These are phyloP conservation scores for Aspergillus amoenus DNA, from an alignment of 2,329 filamentous ascomycete species.

Conservation along the genomic window DNA sequence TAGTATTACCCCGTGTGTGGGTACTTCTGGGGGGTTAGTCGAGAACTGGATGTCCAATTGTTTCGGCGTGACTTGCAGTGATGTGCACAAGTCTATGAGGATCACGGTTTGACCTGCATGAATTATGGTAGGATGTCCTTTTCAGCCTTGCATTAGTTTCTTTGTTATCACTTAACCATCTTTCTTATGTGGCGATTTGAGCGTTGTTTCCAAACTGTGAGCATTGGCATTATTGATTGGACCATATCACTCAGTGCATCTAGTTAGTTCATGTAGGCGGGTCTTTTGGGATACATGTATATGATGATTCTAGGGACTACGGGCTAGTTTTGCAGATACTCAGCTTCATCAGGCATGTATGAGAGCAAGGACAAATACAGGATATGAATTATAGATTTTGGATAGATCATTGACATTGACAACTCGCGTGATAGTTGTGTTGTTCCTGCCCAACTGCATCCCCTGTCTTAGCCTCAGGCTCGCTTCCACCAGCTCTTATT, in stretches of 20 bases:
- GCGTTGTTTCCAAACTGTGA: slow-evolving; percentile 4
- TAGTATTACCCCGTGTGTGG: background rate
- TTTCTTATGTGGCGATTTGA: slow-evolving; percentile 3
- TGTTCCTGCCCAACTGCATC: background rate
- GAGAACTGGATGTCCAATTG: slow-evolving; percentile 4
- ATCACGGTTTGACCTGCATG: slow-evolving; percentile 13
- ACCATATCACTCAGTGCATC: slow-evolving; percentile 15
- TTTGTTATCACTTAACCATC: slow-evolving; percentile 8
- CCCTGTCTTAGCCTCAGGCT: background rate
- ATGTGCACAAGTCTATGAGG: slow-evolving; percentile 15
- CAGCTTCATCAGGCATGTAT: slow-evolving; percentile 4
- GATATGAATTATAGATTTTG: background rate
- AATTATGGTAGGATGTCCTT: slow-evolving; percentile 12
- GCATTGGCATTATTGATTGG: background rate
- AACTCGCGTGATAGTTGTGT: background rate
- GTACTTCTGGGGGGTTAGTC: slow-evolving; percentile 1
- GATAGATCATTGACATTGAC: background rate
- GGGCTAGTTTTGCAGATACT: slow-evolving; percentile 4
- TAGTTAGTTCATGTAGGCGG: slow-evolving; percentile 12
- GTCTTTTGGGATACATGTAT: slow-evolving; percentile 9
- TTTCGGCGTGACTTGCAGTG: slow-evolving; percentile 13
- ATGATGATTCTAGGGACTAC: slow-evolving; percentile 13
- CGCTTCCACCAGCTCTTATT: background rate
- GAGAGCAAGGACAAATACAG: background rate
- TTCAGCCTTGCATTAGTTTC: slow-evolving; percentile 11